These are phyloP conservation scores for Aspergillus pseudoglaucus DNA, from an alignment of 2,329 filamentous ascomycete genomes.

Conservation along the genomic window DNA sequence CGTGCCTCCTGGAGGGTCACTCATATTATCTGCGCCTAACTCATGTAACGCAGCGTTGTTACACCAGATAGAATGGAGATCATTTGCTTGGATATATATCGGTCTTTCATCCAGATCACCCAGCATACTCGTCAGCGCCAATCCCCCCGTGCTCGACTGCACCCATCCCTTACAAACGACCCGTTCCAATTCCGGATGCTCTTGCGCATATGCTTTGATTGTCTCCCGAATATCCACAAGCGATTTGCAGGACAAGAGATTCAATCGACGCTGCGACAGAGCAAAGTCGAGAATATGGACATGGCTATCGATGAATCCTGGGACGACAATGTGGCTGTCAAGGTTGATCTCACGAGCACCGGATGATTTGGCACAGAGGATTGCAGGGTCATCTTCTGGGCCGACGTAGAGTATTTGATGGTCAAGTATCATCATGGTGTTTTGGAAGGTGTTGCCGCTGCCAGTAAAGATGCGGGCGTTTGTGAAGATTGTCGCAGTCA, in stretches of 20 bases:
- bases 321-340: slow-evolving; percentile 33
- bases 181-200: slow-evolving; percentile 33
- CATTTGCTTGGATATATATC: slow-evolving; percentile 45
- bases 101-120: slow-evolving; percentile 45
- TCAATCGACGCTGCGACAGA: slow-evolving; percentile 40
- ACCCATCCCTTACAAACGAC: slow-evolving; percentile 46
- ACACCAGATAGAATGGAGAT: slow-evolving; percentile 49
- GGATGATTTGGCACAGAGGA: slow-evolving; percentile 12
- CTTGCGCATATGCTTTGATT: slow-evolving; percentile 37
- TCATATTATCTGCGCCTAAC: slow-evolving; percentile 35
- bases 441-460: slow-evolving; percentile 17
- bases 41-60: slow-evolving; percentile 43
- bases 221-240: slow-evolving; percentile 38
- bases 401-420: slow-evolving; percentile 40
- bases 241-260: slow-evolving; percentile 37
- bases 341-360: slow-evolving; percentile 28
- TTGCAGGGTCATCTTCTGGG: slow-evolving; percentile 17
- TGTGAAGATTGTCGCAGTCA: slow-evolving; percentile 16
- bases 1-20: slow-evolving; percentile 40
- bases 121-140: slow-evolving; percentile 41
- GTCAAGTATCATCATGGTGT: slow-evolving; percentile 35
- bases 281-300: slow-evolving; percentile 48
- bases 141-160: slow-evolving; percentile 38
- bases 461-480: slow-evolving; percentile 30
- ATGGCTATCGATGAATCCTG: slow-evolving; percentile 47